Evolutionary conservation across 2,329 filamentous ascomycete species (phyloP), one percentile per base, ranked within the genome.

Genomic region (Talaromyces funiculosus): DNA sequence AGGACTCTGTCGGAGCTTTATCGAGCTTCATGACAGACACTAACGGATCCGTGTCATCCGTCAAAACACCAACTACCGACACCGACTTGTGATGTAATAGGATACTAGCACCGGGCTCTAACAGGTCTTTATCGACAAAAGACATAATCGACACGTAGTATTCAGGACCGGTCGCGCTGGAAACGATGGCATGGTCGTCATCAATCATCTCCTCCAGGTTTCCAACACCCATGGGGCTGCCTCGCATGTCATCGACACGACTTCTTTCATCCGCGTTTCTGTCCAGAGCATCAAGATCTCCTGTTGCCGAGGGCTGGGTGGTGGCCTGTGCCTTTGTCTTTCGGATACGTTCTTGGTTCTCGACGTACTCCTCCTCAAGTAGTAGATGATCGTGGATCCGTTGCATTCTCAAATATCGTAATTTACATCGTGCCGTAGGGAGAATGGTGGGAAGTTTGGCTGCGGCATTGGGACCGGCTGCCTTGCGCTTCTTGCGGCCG

Each of bases 141-240:
- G 93, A 97, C 94, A 97, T 97, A 84, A 99, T 99, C 68, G 92
- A 97, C 67, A 99, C 94, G 75, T 97, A 99, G 83, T 96, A 99
- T 76, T 99, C 94, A 1, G 94, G 94, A 0, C 94, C 94, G 6
- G 94, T 97, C 0, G 94, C 95, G 75, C 92, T 96, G 18, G 92
- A 97, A 37, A 99, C 94, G 72, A 99, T 99, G 64, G 94, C 94
- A 72, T 99, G 94, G 79, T 99, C 94, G 74, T 99, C 94, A 71
- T 99, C 94, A 72, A 99, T 99, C 81, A 99, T 89, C 81, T 99
- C 94, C 78, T 99, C 94, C 67, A 99, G 81, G 62, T 94, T 97
- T 64, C 94, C 94, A 45, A 99, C 94, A 20, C 94, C 92, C 94
- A 99, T 99, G 47, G 94, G 94, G 74, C 91, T 97, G 68, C 94